These are phyloP conservation scores for Heritiera fomes DNA, from an alignment of 345 rosid genomes.

Conservation along the genomic window DNA sequence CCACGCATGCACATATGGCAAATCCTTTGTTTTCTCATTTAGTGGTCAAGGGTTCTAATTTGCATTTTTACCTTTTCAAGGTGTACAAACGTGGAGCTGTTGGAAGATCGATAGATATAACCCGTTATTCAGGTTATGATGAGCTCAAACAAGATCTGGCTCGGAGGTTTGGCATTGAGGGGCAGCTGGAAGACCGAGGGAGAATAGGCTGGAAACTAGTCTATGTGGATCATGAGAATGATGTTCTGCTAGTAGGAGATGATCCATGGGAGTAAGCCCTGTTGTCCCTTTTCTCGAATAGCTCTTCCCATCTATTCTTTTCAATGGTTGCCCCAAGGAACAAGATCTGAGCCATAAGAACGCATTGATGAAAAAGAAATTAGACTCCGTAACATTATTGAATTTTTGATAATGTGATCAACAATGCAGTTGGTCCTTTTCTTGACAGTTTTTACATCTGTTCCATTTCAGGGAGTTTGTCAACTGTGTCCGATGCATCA, in stretches of 20 bases:
- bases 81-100: conserved; percentile 84
- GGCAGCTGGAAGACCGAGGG: conserved; percentile 67
- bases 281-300: neutral
- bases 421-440: neutral
- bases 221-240: conserved; percentile 73
- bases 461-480: conserved; percentile 61
- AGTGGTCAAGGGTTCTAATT: conserved; percentile 15
- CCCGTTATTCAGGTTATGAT: conserved; percentile 67
- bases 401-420: neutral
- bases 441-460: neutral
- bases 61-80: conserved; percentile 34
- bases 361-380: too few species aligned
- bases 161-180: conserved; percentile 77
- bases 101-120: conserved; percentile 71
- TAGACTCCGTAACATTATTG: neutral
- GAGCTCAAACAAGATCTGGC: conserved; percentile 76
- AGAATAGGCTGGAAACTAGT: conserved; percentile 82
- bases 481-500: conserved; percentile 62
- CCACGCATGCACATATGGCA: neutral
- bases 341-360: neutral
- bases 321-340: neutral
- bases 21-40: neutral
- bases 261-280: conserved; percentile 83
- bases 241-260: conserved; percentile 75
- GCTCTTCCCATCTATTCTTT: neutral